Evolutionary conservation across 371 early-diverging fungal species (phyloP), one percentile per base, ranked within the genome.

Genomic region (Zychaea mexicana): DNA sequence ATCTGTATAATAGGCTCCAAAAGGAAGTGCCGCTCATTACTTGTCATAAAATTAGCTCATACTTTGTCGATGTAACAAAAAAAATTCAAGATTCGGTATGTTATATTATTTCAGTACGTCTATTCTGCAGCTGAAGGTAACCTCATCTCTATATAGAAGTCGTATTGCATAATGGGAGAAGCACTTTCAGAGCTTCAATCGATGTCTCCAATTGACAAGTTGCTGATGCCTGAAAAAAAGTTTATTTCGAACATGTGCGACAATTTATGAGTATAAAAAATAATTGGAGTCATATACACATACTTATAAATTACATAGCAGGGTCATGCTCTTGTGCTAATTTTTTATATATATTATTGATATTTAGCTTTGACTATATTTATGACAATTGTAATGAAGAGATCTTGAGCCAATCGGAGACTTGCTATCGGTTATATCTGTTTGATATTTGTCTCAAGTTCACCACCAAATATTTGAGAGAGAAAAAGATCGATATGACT

Each of bases 241-340:
- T 60, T 70, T 55, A 65, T 66, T 61, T 54, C 60, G 27, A 63
- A 63, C 57, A 66, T 70, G 55, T 64, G 64, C 60, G 56, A 61
- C 63, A 70, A 53, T 55, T 66, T 70, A 66, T 70, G 62, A 66
- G 64, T 70, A 49, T 60, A 70, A 61, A 52, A 62, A 67, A 39
- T 58, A 61, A 39, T 15, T 39, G 39, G 39, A 69, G 61, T 60
- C 64, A 60, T 64, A 63, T 55, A 66, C 24, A 62, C 31, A 64
- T 61, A 70, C 63, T 66, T 59, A 42, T 42, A 70, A 62, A 61
- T 63, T 55, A 30, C 54, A 28, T 45, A 45, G 17, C 47, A 57
- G 42, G 2, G 2, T 42, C n/a, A 42, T 42, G n/a, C 13, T 42
- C 2, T 42, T 42, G 42, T 1, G 2, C 6, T 42, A n/a, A 42